A percentile compares a stretch with the other conserved stretches of the same genome.
These are phyloP conservation scores for Stephania yunnanensis DNA, from an alignment of 164 flowering plant species.

Conservation along the genomic window DNA sequence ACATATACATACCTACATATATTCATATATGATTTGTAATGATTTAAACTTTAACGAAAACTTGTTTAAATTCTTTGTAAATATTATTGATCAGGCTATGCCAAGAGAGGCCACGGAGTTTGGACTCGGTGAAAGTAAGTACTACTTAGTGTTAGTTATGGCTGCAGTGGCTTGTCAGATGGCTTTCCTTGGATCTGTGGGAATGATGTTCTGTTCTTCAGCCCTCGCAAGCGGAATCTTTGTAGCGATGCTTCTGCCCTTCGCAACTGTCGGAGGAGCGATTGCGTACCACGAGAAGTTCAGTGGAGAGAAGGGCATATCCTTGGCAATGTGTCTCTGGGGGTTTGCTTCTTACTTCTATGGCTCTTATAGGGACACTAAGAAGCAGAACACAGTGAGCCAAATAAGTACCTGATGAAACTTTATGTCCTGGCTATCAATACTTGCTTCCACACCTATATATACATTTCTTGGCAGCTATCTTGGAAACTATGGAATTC, in stretches of 20 bases:
- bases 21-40: background rate
- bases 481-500: too few relatives aligned
- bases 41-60: too few relatives aligned
- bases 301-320: constrained; percentile 14
- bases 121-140: constrained; percentile 5
- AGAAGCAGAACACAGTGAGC: background rate
- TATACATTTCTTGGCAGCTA: too few relatives aligned
- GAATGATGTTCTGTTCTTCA: constrained; percentile 3
- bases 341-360: constrained; percentile 11
- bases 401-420: background rate
- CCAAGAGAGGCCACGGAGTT: constrained; percentile 6
- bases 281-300: constrained; percentile 5
- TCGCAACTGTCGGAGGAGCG: background rate
- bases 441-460: too few relatives aligned
- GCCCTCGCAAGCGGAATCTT: constrained; percentile 6
- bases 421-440: background rate
- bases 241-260: background rate
- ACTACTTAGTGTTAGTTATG: background rate
- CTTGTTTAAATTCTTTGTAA: background rate
- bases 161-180: constrained; percentile 1
- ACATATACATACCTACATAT: background rate
- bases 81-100: constrained; percentile 2
- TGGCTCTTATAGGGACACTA: constrained; percentile 6
- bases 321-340: constrained; percentile 6
- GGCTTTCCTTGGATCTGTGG: background rate